Base-by-base conservation (phyloP, 345 rosid genomes). In the Triadica sebifera region DNA sequence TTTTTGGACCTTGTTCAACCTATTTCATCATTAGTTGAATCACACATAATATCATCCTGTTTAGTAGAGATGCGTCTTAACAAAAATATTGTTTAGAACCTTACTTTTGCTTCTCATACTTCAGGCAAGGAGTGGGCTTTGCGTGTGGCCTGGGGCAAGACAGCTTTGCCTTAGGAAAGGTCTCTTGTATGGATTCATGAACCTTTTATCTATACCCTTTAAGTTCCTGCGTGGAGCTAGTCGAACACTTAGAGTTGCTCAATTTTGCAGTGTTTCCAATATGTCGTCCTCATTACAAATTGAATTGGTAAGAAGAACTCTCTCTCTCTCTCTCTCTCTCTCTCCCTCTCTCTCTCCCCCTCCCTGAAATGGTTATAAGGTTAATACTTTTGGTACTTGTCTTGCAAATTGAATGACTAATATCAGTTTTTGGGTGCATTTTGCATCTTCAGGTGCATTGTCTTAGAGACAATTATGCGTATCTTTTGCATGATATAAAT, bases 201-300 rank as follows among this genome's bases (percentile, higher is more conserved):
- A 85, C 74, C 70, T 93, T 69, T 38, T 93, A 70, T 91, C 96
- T 19, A 86, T 82, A 71, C 98, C 99, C n/a, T 81, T 91, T 68
- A 93, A 93, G 81, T 91, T 96, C 50, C 79, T 96, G 87, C 91
- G 93, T 71, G 90, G 93, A 71, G 99, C 99, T 8, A 85, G 97
- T 78, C 86, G 96, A 65, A 86, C 98, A 9, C 96, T 96, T 67
- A 87, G 86, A 79, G 87, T 93, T 52, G 83, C 96, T 34, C 91
- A 93, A 67, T 96, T 96, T 81, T 96, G 99, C 85, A 96, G 94
- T 81, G 88, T 91, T 58, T 81, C 93, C 56, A 93, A 75, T 70
- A 71, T 86, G 85, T n/a, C n/a, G n/a, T 84, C 93, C 60, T 86
- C 99, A 0, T 83, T 96, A 79, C 94, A 96, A 83, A 96, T 96